These are phyloP conservation scores for Ambrosia hybrid DNA, from an alignment of 140 eudicot species.

Conservation along the genomic window DNA sequence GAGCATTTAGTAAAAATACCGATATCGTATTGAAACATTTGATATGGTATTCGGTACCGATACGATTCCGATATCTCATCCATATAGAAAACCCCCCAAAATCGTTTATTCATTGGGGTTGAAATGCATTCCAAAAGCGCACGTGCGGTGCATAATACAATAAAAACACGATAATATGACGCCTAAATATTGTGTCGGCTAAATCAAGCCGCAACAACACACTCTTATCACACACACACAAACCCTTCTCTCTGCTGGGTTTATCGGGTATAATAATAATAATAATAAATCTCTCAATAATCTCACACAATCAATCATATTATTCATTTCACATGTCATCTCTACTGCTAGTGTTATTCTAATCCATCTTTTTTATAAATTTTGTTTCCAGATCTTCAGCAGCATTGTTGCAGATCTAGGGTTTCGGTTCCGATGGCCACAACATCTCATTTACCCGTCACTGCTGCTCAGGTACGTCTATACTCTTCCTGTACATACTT, in stretches of 20 bases:
- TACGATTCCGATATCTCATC: too few relatives aligned
- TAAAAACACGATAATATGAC: conserved; percentile 22
- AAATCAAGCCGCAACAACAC: conserved; percentile 25
- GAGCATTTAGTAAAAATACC: too few relatives aligned
- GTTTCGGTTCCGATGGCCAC: conserved; percentile 54
- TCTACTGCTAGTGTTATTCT: background rate
- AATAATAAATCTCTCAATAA: background rate
- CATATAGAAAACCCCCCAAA: too few relatives aligned
- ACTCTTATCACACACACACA: conserved; percentile 23
- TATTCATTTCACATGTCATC: background rate
- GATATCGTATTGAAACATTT: too few relatives aligned
- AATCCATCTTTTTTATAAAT: conserved; percentile 8
- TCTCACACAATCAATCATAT: conserved; percentile 5
- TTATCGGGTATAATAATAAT: conserved; percentile 12
- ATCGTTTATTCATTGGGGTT: too few relatives aligned
- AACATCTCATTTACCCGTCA: conserved; percentile 64
- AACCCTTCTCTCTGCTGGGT: conserved; percentile 21
- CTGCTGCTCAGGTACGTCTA: conserved; percentile 77
- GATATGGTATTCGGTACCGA: too few relatives aligned
- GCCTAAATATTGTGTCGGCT: conserved; percentile 28
- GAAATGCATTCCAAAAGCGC: background rate
- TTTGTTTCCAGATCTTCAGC: conserved; percentile 30
- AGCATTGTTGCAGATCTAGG: conserved; percentile 57
- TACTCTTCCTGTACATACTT: too few relatives aligned
- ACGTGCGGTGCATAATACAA: conserved; percentile 7